phyloP scores from a whole-genome alignment of 164 flowering plant species.

The Umbellularia californica region DNA sequence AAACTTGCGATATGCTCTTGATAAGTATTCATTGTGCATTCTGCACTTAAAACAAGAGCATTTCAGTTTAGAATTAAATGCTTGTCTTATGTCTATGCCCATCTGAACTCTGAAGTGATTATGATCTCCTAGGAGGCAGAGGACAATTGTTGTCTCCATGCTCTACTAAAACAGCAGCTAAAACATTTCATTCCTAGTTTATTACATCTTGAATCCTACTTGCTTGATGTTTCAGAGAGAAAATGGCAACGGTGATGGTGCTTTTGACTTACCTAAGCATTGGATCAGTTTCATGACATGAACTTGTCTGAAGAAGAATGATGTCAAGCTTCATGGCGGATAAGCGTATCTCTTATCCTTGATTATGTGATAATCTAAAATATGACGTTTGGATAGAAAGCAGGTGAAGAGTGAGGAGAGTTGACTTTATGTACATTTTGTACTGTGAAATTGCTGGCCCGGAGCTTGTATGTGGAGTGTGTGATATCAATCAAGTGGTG shows the following conservation, averaged over 20 bases:
- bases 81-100: not conserved
- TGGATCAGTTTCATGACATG: not conserved
- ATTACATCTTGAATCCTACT: not conserved
- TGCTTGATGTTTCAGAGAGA: conserved; percentile 47
- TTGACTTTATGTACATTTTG: not conserved
- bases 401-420: not conserved
- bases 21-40: not conserved
- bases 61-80: too few relatives aligned
- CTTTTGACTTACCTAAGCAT: not conserved
- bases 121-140: not conserved
- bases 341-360: not conserved
- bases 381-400: not conserved
- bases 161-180: not conserved
- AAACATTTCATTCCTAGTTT: not conserved
- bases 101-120: not conserved
- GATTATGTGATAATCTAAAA: not conserved
- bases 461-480: not conserved
- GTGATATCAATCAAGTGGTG: not conserved
- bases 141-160: too few relatives aligned
- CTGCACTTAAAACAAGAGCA: not conserved
- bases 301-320: not conserved
- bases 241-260: conserved; percentile 65
- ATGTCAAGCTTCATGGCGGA: not conserved
- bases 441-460: not conserved
- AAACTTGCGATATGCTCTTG: not conserved